Percentiles rank a stretch among this genome's conserved stretches.
Conservation (phyloP, 306 rosid genomes). For the Cucumis melo region DNA sequence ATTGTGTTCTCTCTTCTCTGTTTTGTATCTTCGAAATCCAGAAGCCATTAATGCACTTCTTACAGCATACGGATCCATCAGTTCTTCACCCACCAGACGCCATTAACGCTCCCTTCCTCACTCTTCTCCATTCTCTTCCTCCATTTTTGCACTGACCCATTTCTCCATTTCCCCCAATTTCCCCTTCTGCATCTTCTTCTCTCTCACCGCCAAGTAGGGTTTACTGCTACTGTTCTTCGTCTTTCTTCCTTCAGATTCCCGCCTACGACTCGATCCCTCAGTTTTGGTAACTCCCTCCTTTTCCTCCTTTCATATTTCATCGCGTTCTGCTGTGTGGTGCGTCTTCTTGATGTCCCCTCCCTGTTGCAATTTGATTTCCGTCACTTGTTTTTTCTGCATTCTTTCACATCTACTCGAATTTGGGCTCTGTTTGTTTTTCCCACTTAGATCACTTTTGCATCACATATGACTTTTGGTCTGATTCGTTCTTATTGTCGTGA, state of each 20-base stretch:
- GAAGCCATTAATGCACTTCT: slow-evolving; percentile 1
- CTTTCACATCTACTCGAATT: background rate
- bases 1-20: background rate
- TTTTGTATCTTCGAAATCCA: slow-evolving; percentile 1
- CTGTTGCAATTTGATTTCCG: background rate
- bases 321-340: background rate
- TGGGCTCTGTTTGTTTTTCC: background rate
- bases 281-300: background rate
- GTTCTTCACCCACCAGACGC: slow-evolving; percentile 1
- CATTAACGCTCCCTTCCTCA: background rate
- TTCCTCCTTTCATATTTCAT: background rate
- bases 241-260: background rate
- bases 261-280: background rate
- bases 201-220: slow-evolving; percentile 1
- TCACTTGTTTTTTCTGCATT: background rate
- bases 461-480: background rate
- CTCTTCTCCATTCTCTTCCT: background rate
- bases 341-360: background rate
- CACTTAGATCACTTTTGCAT: background rate
- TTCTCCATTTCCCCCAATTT: slow-evolving; percentile 1
- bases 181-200: background rate
- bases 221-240: background rate
- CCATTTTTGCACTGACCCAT: background rate
- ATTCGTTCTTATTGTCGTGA: background rate
- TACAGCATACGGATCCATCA: slow-evolving; percentile 3